Evolutionary conservation across 140 eudicot genomes (phyloP).

Genomic region (Stevia rebaudiana): DNA sequence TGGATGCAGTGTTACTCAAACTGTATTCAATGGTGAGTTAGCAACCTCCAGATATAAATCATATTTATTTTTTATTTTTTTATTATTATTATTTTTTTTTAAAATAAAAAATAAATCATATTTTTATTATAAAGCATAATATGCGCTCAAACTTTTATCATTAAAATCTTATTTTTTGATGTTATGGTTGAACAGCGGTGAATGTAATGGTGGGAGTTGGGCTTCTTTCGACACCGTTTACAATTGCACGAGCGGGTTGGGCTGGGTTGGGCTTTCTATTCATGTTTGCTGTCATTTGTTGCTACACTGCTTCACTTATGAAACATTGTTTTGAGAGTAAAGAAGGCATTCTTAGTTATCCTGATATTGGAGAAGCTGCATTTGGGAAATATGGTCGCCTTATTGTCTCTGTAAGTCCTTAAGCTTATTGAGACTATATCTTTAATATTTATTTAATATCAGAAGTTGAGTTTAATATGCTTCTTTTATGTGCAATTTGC

Average conservation of each 20-base stretch:
- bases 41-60: not conserved
- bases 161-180: not conserved
- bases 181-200: conserved; percentile 36
- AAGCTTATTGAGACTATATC: not conserved
- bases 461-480: not conserved
- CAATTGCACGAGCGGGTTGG: conserved; percentile 89
- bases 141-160: not conserved
- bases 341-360: conserved; percentile 62
- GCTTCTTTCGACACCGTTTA: conserved; percentile 74
- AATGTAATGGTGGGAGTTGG: conserved; percentile 94
- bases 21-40: conserved; percentile 68
- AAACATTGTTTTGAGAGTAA: conserved; percentile 77
- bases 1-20: conserved; percentile 68
- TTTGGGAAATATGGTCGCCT: conserved; percentile 93
- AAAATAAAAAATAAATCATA: not conserved
- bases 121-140: not conserved
- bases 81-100: too few relatives aligned
- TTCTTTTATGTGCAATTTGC: not conserved
- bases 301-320: conserved; percentile 85
- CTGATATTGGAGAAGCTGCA: conserved; percentile 98
- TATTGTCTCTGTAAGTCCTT: conserved; percentile 61
- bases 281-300: conserved; percentile 64
- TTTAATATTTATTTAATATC: not conserved
- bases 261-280: conserved; percentile 52
- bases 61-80: too few relatives aligned